These are phyloP conservation scores for Pittosporum tobira DNA, from an alignment of 129 eudicot genomes.

Conservation along the genomic window DNA sequence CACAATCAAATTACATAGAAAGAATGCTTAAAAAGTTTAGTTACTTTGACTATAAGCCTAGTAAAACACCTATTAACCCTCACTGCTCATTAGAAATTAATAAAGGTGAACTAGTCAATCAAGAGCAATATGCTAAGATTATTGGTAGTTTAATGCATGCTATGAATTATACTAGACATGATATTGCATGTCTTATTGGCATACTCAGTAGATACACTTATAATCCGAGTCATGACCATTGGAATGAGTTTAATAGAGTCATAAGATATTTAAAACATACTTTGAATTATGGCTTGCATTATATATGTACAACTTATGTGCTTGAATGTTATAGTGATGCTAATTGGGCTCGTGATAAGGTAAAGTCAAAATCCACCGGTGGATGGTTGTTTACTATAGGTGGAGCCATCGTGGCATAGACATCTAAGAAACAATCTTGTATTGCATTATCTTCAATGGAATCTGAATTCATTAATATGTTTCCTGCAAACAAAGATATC, in stretches of 20 bases:
- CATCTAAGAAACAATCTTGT: background rate
- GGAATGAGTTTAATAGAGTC: background rate
- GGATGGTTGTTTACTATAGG: conserved; percentile 2
- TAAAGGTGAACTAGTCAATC: background rate
- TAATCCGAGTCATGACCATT: background rate
- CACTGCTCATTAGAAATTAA: background rate
- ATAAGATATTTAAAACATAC: background rate
- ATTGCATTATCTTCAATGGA: background rate
- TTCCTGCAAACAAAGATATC: background rate
- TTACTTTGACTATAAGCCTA: too few relatives aligned
- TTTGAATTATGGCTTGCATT: conserved; percentile 1
- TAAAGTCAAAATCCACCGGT: background rate
- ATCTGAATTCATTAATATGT: background rate
- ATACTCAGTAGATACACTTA: too few relatives aligned
- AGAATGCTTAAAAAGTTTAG: too few relatives aligned
- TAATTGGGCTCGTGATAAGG: background rate
- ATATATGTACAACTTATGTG: background rate
- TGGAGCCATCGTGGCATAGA: background rate
- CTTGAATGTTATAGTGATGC: conserved; percentile 5
- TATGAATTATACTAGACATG: too few relatives aligned
- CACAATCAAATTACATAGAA: too few relatives aligned
- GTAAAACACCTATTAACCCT: too few relatives aligned
- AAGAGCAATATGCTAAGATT: too few relatives aligned
- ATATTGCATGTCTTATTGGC: too few relatives aligned
- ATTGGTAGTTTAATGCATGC: too few relatives aligned